These are phyloP conservation scores for Fonsecaea monophora DNA, from an alignment of 2,329 filamentous ascomycete genomes.

Conservation along the genomic window DNA sequence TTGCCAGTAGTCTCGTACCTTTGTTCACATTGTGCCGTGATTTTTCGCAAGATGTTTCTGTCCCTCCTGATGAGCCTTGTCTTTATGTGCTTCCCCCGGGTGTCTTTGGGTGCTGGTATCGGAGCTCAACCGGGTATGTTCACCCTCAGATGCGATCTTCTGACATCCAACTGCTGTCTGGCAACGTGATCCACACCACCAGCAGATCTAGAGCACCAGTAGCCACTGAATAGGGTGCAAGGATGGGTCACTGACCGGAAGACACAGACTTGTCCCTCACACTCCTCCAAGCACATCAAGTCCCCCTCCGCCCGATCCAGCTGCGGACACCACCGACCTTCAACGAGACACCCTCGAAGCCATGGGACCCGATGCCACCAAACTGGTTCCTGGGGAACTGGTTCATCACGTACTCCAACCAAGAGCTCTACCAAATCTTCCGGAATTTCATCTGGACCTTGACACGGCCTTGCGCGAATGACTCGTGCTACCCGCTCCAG, in stretches of 20 bases:
- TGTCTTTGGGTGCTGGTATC: neutral
- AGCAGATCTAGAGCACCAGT: neutral
- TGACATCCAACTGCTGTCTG: neutral
- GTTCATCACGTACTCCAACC: conserved; percentile 20
- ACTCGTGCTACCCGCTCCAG: conserved; percentile 7
- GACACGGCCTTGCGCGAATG: conserved; percentile 8
- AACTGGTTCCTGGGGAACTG: conserved; percentile 15
- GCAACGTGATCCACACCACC: neutral
- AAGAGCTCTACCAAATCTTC: conserved; percentile 18
- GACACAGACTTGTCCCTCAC: conserved; percentile 4
- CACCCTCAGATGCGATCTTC: neutral
- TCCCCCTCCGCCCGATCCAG: conserved; percentile 3
- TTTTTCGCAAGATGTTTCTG: neutral
- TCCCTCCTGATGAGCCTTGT: neutral
- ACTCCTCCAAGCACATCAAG: conserved; percentile 6
- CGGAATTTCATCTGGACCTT: conserved; percentile 22
- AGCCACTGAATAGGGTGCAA: neutral
- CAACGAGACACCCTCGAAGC: conserved; percentile 1
- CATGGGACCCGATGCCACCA: conserved; percentile 6
- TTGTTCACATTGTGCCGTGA: neutral
- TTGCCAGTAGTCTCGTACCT: neutral
- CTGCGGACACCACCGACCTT: conserved; percentile 10
- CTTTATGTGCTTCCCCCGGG: neutral
- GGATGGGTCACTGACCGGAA: neutral
- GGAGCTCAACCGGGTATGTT: neutral